Evolutionary conservation across 768 basidiomycete genomes (phyloP).

Genomic region (Tephrocybe sp.): DNA sequence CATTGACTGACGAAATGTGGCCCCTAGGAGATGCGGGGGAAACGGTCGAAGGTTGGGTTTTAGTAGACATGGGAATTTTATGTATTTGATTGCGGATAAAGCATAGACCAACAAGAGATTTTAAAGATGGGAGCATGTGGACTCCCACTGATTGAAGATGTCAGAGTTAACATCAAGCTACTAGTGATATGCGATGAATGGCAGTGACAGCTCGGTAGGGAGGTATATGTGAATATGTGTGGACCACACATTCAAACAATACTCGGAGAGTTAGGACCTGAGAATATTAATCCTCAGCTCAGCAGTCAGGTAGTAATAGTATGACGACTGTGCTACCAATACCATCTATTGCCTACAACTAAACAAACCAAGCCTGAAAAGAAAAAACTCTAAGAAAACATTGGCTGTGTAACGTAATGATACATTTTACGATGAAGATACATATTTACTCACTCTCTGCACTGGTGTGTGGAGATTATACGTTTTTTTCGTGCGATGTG

Average conservation of each 20-base stretch:
- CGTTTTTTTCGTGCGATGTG: slow-evolving; percentile 11
- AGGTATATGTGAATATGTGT: not conserved
- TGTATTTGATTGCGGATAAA: not conserved
- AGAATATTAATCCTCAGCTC: too few relatives aligned
- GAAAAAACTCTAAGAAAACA: not conserved
- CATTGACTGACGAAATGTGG: slow-evolving; percentile 34
- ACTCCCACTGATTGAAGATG: not conserved
- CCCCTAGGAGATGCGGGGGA: slow-evolving; percentile 4
- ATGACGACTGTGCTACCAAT: too few relatives aligned
- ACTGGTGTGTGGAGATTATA: slow-evolving; percentile 4
- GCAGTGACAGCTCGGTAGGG: not conserved
- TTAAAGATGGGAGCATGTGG: too few relatives aligned
- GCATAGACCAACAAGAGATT: not conserved
- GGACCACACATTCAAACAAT: too few relatives aligned
- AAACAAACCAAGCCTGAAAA: too few relatives aligned
- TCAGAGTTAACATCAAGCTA: not conserved
- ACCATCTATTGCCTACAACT: too few relatives aligned
- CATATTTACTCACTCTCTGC: slow-evolving; percentile 7
- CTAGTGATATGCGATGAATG: not conserved
- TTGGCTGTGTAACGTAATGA: not conserved
- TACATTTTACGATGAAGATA: not conserved
- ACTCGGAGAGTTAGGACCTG: too few relatives aligned
- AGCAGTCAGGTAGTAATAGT: too few relatives aligned
- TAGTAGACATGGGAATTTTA: not conserved
- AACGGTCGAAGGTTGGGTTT: not conserved